Conservation (phyloP, 2,329 filamentous ascomycete species). For the Cryphonectria nitschkei region DNA sequence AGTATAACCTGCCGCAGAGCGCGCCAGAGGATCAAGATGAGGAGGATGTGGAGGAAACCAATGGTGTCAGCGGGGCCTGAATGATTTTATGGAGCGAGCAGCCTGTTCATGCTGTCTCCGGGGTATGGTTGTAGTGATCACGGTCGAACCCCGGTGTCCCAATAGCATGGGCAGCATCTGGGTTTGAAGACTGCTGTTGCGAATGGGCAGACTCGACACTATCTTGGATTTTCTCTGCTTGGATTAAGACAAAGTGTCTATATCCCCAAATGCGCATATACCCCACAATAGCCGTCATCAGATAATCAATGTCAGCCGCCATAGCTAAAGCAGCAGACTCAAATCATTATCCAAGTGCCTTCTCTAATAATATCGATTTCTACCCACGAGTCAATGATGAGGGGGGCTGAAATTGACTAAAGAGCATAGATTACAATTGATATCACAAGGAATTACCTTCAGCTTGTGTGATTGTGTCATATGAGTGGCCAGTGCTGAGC, state of each 20-base stretch:
- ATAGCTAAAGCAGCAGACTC: neutral
- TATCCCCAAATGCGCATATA: neutral
- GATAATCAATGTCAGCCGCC: neutral
- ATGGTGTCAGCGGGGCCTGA: conserved; percentile 3
- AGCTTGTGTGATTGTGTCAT: too few relatives aligned
- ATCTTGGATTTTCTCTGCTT: neutral
- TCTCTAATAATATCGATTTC: neutral
- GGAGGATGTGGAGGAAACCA: conserved; percentile 13
- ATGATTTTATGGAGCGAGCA: neutral
- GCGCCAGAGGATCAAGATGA: conserved; percentile 19
- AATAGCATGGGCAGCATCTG: neutral
- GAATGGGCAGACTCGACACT: neutral
- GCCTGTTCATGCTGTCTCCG: neutral
- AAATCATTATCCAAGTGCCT: neutral
- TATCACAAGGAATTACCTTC: too few relatives aligned
- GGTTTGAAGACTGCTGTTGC: neutral
- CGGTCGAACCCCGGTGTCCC: neutral
- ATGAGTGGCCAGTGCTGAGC: too few relatives aligned
- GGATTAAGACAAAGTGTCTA: neutral
- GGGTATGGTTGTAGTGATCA: neutral
- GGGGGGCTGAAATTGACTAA: neutral
- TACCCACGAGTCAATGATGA: neutral
- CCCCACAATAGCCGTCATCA: neutral
- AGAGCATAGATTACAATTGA: too few relatives aligned
- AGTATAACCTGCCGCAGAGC: conserved; percentile 26